Conservation (phyloP, 805 yeast genomes). For the Saccharomycopsis fibuligera region DNA sequence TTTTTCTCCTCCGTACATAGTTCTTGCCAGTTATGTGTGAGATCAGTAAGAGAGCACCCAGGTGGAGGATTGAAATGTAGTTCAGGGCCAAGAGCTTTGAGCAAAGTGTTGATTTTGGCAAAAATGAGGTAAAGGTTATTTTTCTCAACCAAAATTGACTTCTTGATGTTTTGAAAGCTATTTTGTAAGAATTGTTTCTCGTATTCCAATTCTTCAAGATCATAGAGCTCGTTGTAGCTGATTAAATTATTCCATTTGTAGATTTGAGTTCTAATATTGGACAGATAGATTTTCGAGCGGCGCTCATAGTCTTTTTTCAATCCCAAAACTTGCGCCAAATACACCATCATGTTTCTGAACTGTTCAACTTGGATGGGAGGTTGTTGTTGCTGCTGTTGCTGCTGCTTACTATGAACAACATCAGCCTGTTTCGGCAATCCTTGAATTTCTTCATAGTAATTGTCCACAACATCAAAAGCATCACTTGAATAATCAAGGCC, state of each 20-base stretch:
- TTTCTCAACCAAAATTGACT: slow-evolving; percentile 5
- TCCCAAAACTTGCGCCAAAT: background rate
- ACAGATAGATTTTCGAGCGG: slow-evolving; percentile 2
- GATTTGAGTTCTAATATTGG: slow-evolving; percentile 15
- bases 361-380: too few species aligned
- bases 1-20: slow-evolving; percentile 9
- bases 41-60: background rate
- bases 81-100: background rate
- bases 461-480: slow-evolving; percentile 4
- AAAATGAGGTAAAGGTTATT: background rate
- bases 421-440: background rate
- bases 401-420: background rate
- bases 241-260: slow-evolving; percentile 17
- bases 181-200: slow-evolving; percentile 9
- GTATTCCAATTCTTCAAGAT: slow-evolving; percentile 11
- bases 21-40: slow-evolving; percentile 7
- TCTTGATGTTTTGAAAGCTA: slow-evolving; percentile 6
- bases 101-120: slow-evolving; percentile 4
- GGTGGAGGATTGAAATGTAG: slow-evolving; percentile 1
- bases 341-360: slow-evolving; percentile 9
- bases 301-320: slow-evolving; percentile 9
- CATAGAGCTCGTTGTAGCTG: slow-evolving; percentile 10
- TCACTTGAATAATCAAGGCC: too few species aligned
- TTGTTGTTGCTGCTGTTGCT: slow-evolving; percentile 1
- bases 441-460: background rate